These are phyloP conservation scores for Colletotrichum falcatum DNA, from an alignment of 2,329 filamentous ascomycete species.

Conservation along the genomic window DNA sequence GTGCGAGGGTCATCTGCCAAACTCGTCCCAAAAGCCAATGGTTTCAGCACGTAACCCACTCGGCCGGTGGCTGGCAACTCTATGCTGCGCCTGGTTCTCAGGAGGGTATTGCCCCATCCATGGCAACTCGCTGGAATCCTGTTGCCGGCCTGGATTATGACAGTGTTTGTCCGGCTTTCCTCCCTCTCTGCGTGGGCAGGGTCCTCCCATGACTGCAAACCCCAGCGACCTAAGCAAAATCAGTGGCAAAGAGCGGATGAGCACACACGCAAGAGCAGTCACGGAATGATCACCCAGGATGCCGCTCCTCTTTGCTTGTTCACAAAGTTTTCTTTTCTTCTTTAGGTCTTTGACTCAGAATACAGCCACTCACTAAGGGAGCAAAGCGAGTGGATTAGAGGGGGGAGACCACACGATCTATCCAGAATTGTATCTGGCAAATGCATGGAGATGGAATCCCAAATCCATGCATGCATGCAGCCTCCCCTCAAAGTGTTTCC, in stretches of 20 bases:
- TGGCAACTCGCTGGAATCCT: slow-evolving; percentile 3
- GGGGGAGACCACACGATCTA: slow-evolving; percentile 26
- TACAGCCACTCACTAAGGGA: slow-evolving; percentile 38
- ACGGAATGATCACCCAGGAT: slow-evolving; percentile 38
- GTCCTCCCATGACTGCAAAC: neutral
- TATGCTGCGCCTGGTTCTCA: slow-evolving; percentile 17
- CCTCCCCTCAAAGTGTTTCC: slow-evolving; percentile 13
- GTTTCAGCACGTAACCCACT: slow-evolving; percentile 8
- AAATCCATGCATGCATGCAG: slow-evolving; percentile 20
- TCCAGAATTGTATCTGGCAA: slow-evolving; percentile 19
- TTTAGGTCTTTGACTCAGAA: slow-evolving; percentile 35
- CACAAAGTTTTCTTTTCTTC: slow-evolving; percentile 33
- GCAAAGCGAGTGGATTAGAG: slow-evolving; percentile 34
- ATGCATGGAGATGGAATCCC: neutral
- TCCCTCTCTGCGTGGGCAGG: neutral
- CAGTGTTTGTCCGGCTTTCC: neutral
- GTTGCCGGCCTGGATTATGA: neutral
- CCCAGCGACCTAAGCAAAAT: slow-evolving; percentile 2
- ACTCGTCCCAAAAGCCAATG: neutral
- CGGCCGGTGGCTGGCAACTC: slow-evolving; percentile 11
- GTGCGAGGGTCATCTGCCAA: neutral
- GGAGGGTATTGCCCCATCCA: slow-evolving; percentile 1
- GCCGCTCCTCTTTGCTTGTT: slow-evolving; percentile 37
- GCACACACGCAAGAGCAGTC: slow-evolving; percentile 34
- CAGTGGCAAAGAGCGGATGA: slow-evolving; percentile 28